A percentile compares a stretch with the other conserved stretches of the same genome.
Evolutionary conservation across 371 early-diverging fungal genomes (phyloP).

Genomic region (Capillidium heterosporum): DNA sequence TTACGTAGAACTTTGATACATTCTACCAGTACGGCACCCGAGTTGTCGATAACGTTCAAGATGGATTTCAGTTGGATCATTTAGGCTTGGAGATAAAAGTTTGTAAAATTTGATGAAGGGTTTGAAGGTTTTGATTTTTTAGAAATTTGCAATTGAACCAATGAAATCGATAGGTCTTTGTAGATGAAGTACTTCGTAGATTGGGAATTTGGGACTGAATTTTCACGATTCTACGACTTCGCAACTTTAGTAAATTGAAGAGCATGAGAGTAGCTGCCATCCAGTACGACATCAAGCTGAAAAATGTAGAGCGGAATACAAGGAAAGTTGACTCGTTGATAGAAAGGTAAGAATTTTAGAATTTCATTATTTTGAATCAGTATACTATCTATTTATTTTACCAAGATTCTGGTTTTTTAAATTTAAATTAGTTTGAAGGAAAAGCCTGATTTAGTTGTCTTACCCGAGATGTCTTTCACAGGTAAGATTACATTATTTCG

Average conservation of each 20-base stretch:
- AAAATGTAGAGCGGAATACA: not conserved
- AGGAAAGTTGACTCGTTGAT: not conserved
- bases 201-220: too few species aligned
- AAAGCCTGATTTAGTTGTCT: not conserved
- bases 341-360: not conserved
- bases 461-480: not conserved
- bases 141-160: not conserved
- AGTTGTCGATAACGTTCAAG: constrained; percentile 88
- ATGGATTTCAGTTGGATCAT: constrained; percentile 75
- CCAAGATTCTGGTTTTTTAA: too few species aligned
- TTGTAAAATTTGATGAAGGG: not conserved
- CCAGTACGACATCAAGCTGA: not conserved
- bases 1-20: constrained; percentile 87
- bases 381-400: not conserved
- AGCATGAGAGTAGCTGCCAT: too few species aligned
- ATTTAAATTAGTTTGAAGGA: not conserved
- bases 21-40: constrained; percentile 84
- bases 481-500: not conserved
- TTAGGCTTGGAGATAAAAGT: not conserved
- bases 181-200: too few species aligned
- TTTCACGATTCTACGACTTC: too few species aligned
- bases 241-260: too few species aligned
- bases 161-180: too few species aligned
- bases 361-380: not conserved
- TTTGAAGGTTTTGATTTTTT: not conserved